Percentiles rank a stretch among this genome's conserved stretches.
Evolutionary conservation across 495 filamentous ascomycete genomes (phyloP).

Genomic region (Collariella sp.): DNA sequence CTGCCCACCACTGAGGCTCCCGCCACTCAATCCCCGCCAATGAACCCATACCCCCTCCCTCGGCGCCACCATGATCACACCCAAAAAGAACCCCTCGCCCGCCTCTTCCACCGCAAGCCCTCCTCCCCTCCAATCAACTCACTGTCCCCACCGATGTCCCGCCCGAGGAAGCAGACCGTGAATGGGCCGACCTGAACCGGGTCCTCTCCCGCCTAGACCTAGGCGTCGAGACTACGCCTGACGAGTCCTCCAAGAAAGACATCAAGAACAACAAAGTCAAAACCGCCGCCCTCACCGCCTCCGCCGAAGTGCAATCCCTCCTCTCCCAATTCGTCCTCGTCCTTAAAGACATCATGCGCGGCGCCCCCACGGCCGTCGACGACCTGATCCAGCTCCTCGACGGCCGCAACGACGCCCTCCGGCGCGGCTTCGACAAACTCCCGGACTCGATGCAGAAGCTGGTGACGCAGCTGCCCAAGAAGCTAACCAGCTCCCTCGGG

Average conservation of each 20-base stretch:
- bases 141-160: slow-evolving; percentile 13
- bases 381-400: slow-evolving; percentile 78
- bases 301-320: slow-evolving; percentile 49
- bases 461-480: slow-evolving; percentile 74
- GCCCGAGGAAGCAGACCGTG: slow-evolving; percentile 36
- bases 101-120: slow-evolving; percentile 21
- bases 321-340: slow-evolving; percentile 77
- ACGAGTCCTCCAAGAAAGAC: background rate
- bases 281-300: slow-evolving; percentile 71
- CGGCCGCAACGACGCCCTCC: slow-evolving; percentile 65
- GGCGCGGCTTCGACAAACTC: slow-evolving; percentile 68
- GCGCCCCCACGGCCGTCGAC: slow-evolving; percentile 84
- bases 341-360: slow-evolving; percentile 84
- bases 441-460: slow-evolving; percentile 77
- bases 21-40: slow-evolving; percentile 1
- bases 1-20: slow-evolving; percentile 4
- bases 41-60: background rate
- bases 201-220: slow-evolving; percentile 74
- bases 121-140: slow-evolving; percentile 10
- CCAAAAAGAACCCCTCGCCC: slow-evolving; percentile 22
- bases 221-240: slow-evolving; percentile 43
- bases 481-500: slow-evolving; percentile 61
- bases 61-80: slow-evolving; percentile 4
- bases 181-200: slow-evolving; percentile 65
- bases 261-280: slow-evolving; percentile 34